These are phyloP conservation scores for Plantago major DNA, from an alignment of 257 asterid genomes.

Conservation along the genomic window DNA sequence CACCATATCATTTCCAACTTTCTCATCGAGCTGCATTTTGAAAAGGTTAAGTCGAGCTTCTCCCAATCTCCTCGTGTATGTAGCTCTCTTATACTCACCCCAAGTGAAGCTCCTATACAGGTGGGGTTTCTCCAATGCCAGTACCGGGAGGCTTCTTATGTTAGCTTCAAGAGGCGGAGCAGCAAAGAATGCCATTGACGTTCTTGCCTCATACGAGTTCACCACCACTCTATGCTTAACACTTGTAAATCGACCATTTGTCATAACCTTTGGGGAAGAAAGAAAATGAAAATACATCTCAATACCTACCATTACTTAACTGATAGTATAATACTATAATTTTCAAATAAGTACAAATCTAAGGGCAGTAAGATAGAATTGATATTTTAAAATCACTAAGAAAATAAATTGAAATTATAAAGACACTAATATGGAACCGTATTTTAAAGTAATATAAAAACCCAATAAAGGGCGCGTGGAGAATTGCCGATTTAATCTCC, in stretches of 20 bases:
- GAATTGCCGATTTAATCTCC: too few species aligned
- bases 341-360: too few species aligned
- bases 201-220: slow-evolving; percentile 36
- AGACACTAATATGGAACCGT: too few species aligned
- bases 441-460: too few species aligned
- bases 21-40: background rate
- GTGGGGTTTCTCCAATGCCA: slow-evolving; percentile 24
- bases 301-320: too few species aligned
- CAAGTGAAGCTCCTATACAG: slow-evolving; percentile 50
- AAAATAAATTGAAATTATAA: too few species aligned
- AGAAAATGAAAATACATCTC: background rate
- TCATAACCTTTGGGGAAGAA: slow-evolving; percentile 40
- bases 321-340: too few species aligned
- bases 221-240: slow-evolving; percentile 60
- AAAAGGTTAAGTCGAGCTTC: slow-evolving; percentile 46
- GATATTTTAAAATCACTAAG: too few species aligned
- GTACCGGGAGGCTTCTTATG: slow-evolving; percentile 34
- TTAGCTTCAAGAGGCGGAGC: slow-evolving; percentile 49
- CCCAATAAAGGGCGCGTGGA: too few species aligned
- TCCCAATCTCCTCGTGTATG: slow-evolving; percentile 37
- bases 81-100: slow-evolving; percentile 57
- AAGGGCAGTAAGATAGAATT: too few species aligned
- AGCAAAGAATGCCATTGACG: slow-evolving; percentile 56
- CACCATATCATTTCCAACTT: background rate
- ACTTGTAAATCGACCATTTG: slow-evolving; percentile 60